Evolutionary conservation across 768 basidiomycete species (phyloP), one percentile per base, ranked within the genome.

Genomic region (Psilocybe subaeruginosa): DNA sequence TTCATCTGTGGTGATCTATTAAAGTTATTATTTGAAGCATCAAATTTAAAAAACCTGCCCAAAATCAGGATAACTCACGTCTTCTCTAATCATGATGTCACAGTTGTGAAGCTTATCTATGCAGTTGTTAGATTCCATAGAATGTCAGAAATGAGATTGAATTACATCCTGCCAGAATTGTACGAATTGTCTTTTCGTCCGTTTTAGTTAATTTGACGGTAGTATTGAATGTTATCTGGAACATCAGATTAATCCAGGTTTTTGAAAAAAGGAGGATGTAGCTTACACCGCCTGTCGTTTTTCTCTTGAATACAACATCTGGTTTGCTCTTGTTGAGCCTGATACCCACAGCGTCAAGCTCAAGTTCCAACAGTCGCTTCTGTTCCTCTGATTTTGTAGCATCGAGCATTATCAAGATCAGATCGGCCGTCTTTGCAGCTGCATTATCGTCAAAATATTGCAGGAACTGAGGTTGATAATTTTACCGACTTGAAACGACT

Each of bases 31-130:
- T 56, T 61, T 62, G 17, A 39, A 61, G 23, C 37, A n/a, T 54
- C 33, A 23, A 23, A 23, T 23, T 23, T 23, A 23, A 23, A 23
- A 23, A 23, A 23, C 23, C 23, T 23, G 23, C 23, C 2, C 23
- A 62, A 57, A 47, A 16, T 49, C 31, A 56, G 54, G 1, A 23
- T 43, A 31, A 74, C 82, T 67, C 68, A 97, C 95, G 76, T 99
- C 97, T 81, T 99, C 96, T 70, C 97, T 84, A 68, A 99, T 94
- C 95, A 99, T 97, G 8, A 99, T 90, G 75, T 99, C 97, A 70
- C 95, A 97, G 69, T 97, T 93, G 70, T 94, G 93, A 30, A 95
- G 75, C 74, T 93, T 95, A 73, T 94, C 92, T 93, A 63, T 4
- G 47, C 8, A 47, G 53, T 17, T 19, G 31, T 33, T 51, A 35